A percentile compares a stretch with the other conserved stretches of the same genome.
phyloP scores from a whole-genome alignment of 2,329 filamentous ascomycete species.

The Trichoderma sp. region DNA sequence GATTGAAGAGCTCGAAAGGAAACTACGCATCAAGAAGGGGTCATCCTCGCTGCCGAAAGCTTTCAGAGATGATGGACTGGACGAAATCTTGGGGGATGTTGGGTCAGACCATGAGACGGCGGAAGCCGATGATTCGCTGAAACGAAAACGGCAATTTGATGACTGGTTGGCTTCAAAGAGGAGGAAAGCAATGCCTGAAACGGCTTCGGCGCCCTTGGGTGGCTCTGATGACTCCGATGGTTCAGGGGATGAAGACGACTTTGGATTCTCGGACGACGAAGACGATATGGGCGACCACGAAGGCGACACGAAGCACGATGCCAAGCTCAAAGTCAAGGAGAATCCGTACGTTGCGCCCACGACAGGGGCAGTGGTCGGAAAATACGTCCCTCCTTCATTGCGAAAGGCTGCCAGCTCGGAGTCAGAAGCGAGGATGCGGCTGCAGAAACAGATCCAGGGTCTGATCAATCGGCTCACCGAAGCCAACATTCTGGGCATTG shows the following conservation, averaged over 20 bases:
- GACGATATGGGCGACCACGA: conserved; percentile 39
- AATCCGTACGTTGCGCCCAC: conserved; percentile 86
- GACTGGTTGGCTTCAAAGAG: conserved; percentile 62
- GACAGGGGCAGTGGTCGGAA: conserved; percentile 53
- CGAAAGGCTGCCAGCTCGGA: conserved; percentile 65
- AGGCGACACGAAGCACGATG: conserved; percentile 34
- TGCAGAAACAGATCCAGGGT: conserved; percentile 82
- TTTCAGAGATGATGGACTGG: conserved; percentile 81
- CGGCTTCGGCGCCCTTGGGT: background rate
- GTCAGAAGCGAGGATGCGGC: conserved; percentile 65
- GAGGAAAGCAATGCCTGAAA: conserved; percentile 34
- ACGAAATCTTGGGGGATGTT: conserved; percentile 72
- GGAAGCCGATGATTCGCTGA: conserved; percentile 59
- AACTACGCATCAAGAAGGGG: conserved; percentile 75
- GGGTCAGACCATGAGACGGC: conserved; percentile 50
- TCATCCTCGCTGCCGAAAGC: conserved; percentile 73
- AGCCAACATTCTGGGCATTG: conserved; percentile 81
- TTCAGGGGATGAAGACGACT: conserved; percentile 33
- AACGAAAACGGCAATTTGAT: conserved; percentile 60
- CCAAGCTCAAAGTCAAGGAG: conserved; percentile 62
- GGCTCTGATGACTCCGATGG: conserved; percentile 35
- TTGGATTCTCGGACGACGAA: conserved; percentile 36
- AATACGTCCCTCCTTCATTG: conserved; percentile 89
- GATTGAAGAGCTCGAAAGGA: conserved; percentile 84
- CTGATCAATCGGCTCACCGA: conserved; percentile 92